Conservation (phyloP, 441 rosid species). For the Biscutella laevigata region DNA sequence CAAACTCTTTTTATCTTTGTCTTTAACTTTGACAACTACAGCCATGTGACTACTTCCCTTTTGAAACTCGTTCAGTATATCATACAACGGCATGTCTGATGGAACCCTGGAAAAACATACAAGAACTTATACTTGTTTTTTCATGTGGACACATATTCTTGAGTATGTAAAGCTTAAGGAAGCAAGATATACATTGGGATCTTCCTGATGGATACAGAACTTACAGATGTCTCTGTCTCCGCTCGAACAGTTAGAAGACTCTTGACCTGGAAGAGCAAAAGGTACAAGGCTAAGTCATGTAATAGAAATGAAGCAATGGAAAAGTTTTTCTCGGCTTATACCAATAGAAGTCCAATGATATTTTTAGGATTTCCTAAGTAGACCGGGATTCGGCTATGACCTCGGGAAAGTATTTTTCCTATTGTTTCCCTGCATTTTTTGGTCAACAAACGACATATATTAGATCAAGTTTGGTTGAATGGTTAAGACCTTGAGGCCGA, state of each 20-base stretch:
- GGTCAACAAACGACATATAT: too few relatives aligned
- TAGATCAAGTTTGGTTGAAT: too few relatives aligned
- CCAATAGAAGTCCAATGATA: conserved; percentile 67
- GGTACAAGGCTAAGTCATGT: neutral
- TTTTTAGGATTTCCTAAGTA: conserved; percentile 56
- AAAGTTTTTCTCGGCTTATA: conserved; percentile 17
- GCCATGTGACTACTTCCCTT: conserved; percentile 82
- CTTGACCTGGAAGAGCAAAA: conserved; percentile 39
- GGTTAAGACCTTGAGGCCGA: too few relatives aligned
- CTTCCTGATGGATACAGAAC: conserved; percentile 65
- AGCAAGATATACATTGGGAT: conserved; percentile 46
- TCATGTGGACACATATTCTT: neutral
- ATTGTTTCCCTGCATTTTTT: conserved; percentile 69
- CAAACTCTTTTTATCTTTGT: conserved; percentile 22
- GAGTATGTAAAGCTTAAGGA: neutral
- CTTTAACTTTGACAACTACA: conserved; percentile 53
- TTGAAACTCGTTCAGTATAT: conserved; percentile 69
- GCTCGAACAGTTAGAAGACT: conserved; percentile 61
- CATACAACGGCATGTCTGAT: conserved; percentile 64
- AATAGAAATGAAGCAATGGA: conserved; percentile 7
- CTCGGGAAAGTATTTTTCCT: conserved; percentile 63
- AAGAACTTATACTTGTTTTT: neutral
- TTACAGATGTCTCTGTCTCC: conserved; percentile 61
- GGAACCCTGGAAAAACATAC: conserved; percentile 42
- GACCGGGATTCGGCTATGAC: conserved; percentile 73